Evolutionary conservation across 441 rosid genomes (phyloP).

Genomic region (Euphorbia corollata): DNA sequence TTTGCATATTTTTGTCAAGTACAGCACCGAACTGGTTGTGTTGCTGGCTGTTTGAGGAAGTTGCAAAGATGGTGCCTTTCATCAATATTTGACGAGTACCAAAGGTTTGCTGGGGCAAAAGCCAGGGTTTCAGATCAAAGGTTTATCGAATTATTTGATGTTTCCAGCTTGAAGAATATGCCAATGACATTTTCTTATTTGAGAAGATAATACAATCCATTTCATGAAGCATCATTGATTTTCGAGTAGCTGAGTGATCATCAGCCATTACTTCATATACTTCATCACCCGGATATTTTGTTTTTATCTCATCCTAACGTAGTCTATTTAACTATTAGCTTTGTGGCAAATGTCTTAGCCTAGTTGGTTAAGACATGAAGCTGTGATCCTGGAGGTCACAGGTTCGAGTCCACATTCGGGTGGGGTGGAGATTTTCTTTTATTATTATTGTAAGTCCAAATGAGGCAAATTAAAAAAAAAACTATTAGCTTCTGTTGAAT

Average conservation of each 20-base stretch:
- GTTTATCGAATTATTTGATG: slow-evolving; percentile 70
- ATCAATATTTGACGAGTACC: slow-evolving; percentile 78
- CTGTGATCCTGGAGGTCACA: no score
- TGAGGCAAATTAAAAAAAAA: no score
- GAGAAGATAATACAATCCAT: slow-evolving; percentile 30
- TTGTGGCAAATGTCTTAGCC: no score
- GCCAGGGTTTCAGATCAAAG: slow-evolving; percentile 56
- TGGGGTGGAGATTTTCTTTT: no score
- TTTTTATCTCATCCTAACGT: neutral
- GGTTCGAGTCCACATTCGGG: no score
- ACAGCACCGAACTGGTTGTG: slow-evolving; percentile 95
- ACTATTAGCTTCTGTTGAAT: neutral
- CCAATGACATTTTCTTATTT: slow-evolving; percentile 65
- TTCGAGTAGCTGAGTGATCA: neutral
- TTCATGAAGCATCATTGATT: neutral
- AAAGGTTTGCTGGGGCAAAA: slow-evolving; percentile 58
- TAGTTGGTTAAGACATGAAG: no score
- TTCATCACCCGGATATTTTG: neutral
- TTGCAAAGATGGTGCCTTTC: slow-evolving; percentile 83
- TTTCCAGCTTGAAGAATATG: slow-evolving; percentile 40
- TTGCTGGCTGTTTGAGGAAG: slow-evolving; percentile 89
- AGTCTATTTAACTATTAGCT: neutral
- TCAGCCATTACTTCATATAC: neutral
- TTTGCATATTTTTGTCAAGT: slow-evolving; percentile 11
- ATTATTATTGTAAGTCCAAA: no score